Evolutionary conservation across 2,329 filamentous ascomycete species (phyloP), one percentile per base, ranked within the genome.

Genomic region (Nannizzia gypsea): DNA sequence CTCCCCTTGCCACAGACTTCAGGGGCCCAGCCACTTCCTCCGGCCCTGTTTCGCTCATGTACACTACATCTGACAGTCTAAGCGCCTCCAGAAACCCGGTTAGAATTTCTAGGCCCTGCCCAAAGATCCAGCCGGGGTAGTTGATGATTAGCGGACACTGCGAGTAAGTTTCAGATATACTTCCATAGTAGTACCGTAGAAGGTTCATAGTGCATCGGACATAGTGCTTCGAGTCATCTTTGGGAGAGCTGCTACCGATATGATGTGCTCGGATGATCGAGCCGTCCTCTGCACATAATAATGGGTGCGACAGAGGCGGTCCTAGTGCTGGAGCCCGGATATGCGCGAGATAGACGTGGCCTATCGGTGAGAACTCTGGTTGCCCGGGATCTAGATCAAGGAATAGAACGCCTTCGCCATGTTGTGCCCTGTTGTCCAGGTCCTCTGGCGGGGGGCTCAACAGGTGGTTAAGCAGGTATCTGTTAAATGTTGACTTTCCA

Each of bases 401-500:
- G 62, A 81, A 81, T 58, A 77, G 78, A 24, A 80, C 76, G 3
- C 75, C 74, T 59, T 74, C 70, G 26, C 70, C 70, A 26, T 70
- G 31, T 36, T 1, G 67, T 57, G 69, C 69, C 55, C 58, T 63
- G 52, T 69, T 66, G 20, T 64, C 65, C 31, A 61, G 67, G 48
- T 72, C 67, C 48, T 72, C 70, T 3, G 68, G 63, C 56, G 70
- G 62, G 22, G 71, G 70, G 31, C 72, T 75, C 17, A 83, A 72
- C 31, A 82, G 73, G 60, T 80, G 76, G 64, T 85, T 85, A 17
- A 78, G 66, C 3, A 85, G 69, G 60, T 81, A 74, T 56, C 79
- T 78, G 60, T 77, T 77, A 64, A 85, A 81, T 0, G 81, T 84
- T 6, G 82, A 84, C 67, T 85, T 84, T 24, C 83, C 83, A 24